Evolutionary conservation across 352 stramenopile genomes (phyloP), one percentile per base, ranked within the genome.

Genomic region (Globisporangium alternatum): DNA sequence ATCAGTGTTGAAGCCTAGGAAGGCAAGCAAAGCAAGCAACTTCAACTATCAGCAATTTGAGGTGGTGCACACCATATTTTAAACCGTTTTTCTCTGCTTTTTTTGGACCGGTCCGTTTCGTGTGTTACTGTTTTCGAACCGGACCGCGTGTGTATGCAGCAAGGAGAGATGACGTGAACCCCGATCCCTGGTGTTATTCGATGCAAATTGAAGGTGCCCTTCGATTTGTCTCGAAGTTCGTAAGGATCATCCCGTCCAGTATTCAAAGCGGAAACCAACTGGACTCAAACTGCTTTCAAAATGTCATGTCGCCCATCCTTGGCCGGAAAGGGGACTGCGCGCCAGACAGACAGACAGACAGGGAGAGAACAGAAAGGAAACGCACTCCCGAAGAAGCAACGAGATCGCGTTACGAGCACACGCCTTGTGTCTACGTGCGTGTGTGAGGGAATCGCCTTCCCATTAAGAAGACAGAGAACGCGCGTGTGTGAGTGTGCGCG

Each of bases 371-470:
- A 44, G n/a, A n/a, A 10, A 28, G 31, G 31, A 44, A 44, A 45
- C 31, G 17, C 52, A 58, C 41, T 45, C n/a, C 52, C 31, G 31
- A 58, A 58, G 52, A 45, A 44, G 30, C 52, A 45, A 58, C 31
- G 51, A 57, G 51, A 28, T 19, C 41, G 12, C 12, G 28, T 28
- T 28, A 17, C 35, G 31, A 57, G 17, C 21, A 44, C 22, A n/a
- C 31, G 25, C 1, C 19, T 4, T 43, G 4, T 58, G 31, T 33
- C 30, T 44, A 19, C 33, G 52, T 44, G 52, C 52, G 30, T 5
- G 31, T 21, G 52, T 19, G 52, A 44, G 31, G 31, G 52, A 28
- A 57, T 28, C 51, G 19, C 51, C 17, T 17, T 8, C 44, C 45
- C 8, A 49, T 45, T 44, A 31, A 28, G 31, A 30, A 57, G 28